phyloP scores from a whole-genome alignment of 164 flowering plant species.

The Hamamelis virginiana region DNA sequence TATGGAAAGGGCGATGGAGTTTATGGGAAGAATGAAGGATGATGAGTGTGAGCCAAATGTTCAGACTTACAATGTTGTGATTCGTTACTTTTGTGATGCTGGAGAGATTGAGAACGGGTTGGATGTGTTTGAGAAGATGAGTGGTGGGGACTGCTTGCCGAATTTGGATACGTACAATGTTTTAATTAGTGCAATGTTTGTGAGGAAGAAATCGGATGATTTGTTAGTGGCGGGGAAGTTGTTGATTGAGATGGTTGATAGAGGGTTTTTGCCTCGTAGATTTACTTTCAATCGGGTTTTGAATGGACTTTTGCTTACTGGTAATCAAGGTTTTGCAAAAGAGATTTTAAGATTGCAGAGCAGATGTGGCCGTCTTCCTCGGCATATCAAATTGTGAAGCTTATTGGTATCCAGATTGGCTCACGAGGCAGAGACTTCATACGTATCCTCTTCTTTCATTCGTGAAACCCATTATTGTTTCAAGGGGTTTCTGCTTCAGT shows the following conservation, averaged over 20 bases:
- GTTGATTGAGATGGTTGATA: constrained; percentile 83
- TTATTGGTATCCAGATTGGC: constrained; percentile 10
- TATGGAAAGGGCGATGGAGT: constrained; percentile 66
- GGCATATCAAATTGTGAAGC: constrained; percentile 54
- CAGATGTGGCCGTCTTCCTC: constrained; percentile 56
- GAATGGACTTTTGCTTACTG: constrained; percentile 81
- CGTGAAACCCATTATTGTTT: constrained; percentile 9
- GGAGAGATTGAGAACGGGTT: constrained; percentile 77
- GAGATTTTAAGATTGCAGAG: constrained; percentile 76
- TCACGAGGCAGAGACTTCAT: not conserved
- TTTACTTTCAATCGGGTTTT: constrained; percentile 70
- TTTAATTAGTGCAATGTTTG: constrained; percentile 78
- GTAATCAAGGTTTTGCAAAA: constrained; percentile 79
- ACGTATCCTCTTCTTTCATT: not conserved
- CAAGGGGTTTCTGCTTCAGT: not conserved
- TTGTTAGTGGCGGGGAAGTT: constrained; percentile 78
- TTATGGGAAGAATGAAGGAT: constrained; percentile 62
- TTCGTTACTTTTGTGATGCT: constrained; percentile 68
- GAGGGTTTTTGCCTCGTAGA: constrained; percentile 76
- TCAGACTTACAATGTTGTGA: constrained; percentile 75
- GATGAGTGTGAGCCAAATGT: constrained; percentile 68
- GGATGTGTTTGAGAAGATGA: constrained; percentile 63
- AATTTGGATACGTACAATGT: constrained; percentile 88
- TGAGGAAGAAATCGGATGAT: constrained; percentile 71
- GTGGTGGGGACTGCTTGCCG: constrained; percentile 63